Conservation (phyloP, 2,329 filamentous ascomycete species). For the Teratosphaeria gauchensis region DNA sequence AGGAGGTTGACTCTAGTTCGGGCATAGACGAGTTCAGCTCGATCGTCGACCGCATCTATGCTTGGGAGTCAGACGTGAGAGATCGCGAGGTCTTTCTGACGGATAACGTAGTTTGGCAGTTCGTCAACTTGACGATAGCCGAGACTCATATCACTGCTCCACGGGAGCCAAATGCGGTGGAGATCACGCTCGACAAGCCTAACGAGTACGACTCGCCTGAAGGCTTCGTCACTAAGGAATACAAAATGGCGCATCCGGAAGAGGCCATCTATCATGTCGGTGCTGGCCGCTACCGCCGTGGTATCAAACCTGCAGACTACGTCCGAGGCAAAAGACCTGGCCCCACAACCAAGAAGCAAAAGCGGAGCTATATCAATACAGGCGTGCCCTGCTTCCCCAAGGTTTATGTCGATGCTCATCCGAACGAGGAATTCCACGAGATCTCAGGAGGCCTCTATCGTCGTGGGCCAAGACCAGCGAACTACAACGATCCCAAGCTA, state of each 20-base stretch:
- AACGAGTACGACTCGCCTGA: not conserved
- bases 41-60: not conserved
- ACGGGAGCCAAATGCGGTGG: not conserved
- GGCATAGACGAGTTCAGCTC: not conserved
- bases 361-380: not conserved
- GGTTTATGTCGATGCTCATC: conserved; percentile 2
- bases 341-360: not conserved
- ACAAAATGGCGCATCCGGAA: conserved; percentile 3
- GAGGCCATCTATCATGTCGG: conserved; percentile 7
- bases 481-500: not conserved
- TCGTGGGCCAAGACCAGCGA: not conserved
- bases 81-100: not conserved
- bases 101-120: not conserved
- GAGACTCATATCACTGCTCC: not conserved
- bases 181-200: not conserved
- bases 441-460: not conserved
- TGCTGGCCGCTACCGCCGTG: conserved; percentile 1
- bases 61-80: not conserved
- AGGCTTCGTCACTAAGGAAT: conserved; percentile 1
- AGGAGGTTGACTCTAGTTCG: not conserved
- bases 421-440: not conserved
- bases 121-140: not conserved
- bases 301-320: not conserved
- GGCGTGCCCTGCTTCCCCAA: not conserved
- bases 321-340: not conserved